Evolutionary conservation across 768 basidiomycete genomes (phyloP), one percentile per base, ranked within the genome.

Genomic region (Leccinum rimulosum): DNA sequence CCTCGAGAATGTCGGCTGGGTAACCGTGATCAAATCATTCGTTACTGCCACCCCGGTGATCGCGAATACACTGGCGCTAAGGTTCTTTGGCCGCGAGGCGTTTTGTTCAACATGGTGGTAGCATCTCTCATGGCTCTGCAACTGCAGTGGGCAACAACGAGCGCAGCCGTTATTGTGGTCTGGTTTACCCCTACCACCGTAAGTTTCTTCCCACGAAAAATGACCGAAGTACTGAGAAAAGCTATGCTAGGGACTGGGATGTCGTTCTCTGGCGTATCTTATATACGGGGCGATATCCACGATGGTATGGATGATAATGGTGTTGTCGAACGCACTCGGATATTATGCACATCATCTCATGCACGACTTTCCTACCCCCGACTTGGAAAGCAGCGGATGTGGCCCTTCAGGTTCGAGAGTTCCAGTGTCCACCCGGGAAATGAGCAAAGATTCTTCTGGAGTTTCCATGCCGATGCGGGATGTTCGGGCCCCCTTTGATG

Each of bases 81-180:
- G 3, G 17, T 56, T 60, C 53, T 64, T 30, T 68, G 68, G 70
- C 70, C 67, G 14, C 64, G 50, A 0, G 66, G 65, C 1, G 51
- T 70, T 6, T 31, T 70, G 15, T 56, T 25, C n/a, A 65, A 75
- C 38, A 69, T 75, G 57, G 7, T 68, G 14, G 35, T 73, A 12
- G 74, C 75, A 19, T 71, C 74, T 0, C 0, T 68, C 12, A 64
- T 71, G 45, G 55, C 73, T 8, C 36, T 77, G 15, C 57, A 57
- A 12, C 28, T 76, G 28, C 73, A 76, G 52, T 76, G 73, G 76
- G 68, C 62, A 0, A 73, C 75, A 11, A 67, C 69, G 3, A 53
- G 56, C 0, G 68, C 73, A 15, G 74, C 75, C 1, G 2, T 75
- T 30, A 40, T 74, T 6, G 62, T 64, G 8, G 64, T 65, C 9